Evolutionary conservation across 2,329 filamentous ascomycete species (phyloP).

Genomic region (Aureobasidium melanogenum): DNA sequence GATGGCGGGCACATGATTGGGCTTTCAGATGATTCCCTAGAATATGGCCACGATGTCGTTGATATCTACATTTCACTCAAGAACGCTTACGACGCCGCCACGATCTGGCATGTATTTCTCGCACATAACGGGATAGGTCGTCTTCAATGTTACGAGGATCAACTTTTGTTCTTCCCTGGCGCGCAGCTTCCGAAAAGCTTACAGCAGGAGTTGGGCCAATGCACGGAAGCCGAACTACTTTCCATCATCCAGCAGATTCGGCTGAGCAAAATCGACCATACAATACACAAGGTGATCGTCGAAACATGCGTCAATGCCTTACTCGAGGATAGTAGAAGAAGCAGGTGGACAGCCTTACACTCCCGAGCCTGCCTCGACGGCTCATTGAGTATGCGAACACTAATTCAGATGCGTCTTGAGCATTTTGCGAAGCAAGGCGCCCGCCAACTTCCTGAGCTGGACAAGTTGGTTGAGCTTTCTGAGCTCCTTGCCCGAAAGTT

Average conservation of each 20-base stretch:
- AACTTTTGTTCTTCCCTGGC: slow-evolving; percentile 12
- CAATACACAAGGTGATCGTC: slow-evolving; percentile 11
- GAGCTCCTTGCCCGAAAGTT: slow-evolving; percentile 12
- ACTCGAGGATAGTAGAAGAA: slow-evolving; percentile 10
- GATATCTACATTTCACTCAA: slow-evolving; percentile 15
- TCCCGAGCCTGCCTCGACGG: slow-evolving; percentile 15
- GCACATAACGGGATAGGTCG: slow-evolving; percentile 13
- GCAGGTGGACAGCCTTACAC: slow-evolving; percentile 9
- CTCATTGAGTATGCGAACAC: neutral
- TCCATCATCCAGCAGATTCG: slow-evolving; percentile 12
- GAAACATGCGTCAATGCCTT: neutral
- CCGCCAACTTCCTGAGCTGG: slow-evolving; percentile 9
- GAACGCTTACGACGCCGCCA: slow-evolving; percentile 12
- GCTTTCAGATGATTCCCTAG: slow-evolving; percentile 1
- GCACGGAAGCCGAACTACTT: slow-evolving; percentile 14
- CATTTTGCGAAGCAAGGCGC: slow-evolving; percentile 11
- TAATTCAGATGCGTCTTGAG: slow-evolving; percentile 11
- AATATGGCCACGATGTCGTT: neutral
- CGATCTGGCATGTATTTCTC: slow-evolving; percentile 15
- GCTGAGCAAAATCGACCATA: slow-evolving; percentile 5
- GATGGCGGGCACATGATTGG: slow-evolving; percentile 15
- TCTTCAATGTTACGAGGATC: slow-evolving; percentile 12
- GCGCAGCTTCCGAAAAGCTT: slow-evolving; percentile 13
- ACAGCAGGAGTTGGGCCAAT: slow-evolving; percentile 10
- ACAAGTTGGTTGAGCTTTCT: slow-evolving; percentile 12